These are phyloP conservation scores for Apostasia ramifera DNA, from an alignment of 106 monocot species.

Conservation along the genomic window DNA sequence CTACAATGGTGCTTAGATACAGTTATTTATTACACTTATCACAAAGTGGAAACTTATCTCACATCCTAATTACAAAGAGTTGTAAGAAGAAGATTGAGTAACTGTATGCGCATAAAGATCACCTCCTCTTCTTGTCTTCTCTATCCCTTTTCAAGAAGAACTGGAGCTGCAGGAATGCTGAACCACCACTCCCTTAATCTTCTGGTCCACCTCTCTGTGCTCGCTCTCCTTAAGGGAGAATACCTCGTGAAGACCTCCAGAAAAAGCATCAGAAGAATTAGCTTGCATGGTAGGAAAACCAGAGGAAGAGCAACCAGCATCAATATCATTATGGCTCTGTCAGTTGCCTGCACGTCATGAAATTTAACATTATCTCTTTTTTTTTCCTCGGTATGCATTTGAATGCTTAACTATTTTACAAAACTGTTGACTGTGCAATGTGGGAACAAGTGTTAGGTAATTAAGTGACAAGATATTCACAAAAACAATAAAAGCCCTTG, in stretches of 20 bases:
- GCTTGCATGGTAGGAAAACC: constrained; percentile 44
- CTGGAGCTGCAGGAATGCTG: constrained; percentile 89
- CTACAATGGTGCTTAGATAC: too few relatives aligned
- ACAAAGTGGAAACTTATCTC: too few relatives aligned
- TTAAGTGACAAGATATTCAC: too few relatives aligned
- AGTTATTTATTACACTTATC: too few relatives aligned
- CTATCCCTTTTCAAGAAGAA: constrained; percentile 51
- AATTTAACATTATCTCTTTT: too few relatives aligned
- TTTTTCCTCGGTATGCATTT: too few relatives aligned
- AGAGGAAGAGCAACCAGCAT: constrained; percentile 33
- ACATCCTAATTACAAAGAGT: too few relatives aligned
- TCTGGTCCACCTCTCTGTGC: constrained; percentile 74
- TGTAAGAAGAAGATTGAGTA: too few relatives aligned
- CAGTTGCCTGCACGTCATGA: constrained; percentile 41
- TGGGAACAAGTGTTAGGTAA: too few relatives aligned
- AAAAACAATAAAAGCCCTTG: too few relatives aligned
- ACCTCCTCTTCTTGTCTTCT: constrained; percentile 77
- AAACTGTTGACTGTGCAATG: too few relatives aligned
- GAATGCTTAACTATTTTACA: too few relatives aligned
- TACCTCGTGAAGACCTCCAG: constrained; percentile 76
- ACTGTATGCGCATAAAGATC: neutral
- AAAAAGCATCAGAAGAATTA: constrained; percentile 40
- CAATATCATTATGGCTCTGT: constrained; percentile 44
- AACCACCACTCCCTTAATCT: constrained; percentile 95
- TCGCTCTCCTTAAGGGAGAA: constrained; percentile 55